Percentiles rank a stretch among this genome's conserved stretches.
phyloP scores from a whole-genome alignment of 352 stramenopile genomes.

The Plasmopara halstedii region DNA sequence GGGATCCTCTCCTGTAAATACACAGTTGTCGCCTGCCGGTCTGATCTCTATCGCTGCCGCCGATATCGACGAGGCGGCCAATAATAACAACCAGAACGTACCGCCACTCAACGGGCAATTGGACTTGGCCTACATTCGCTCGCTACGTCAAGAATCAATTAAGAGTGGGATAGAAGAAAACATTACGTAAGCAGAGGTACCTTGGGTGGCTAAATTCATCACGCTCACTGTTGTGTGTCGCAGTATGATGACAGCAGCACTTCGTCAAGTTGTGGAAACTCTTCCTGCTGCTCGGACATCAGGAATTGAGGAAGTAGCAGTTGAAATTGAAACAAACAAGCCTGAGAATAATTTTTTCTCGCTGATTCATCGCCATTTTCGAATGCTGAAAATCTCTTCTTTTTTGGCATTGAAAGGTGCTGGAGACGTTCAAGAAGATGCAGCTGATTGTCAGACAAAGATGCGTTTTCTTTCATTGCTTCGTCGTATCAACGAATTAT shows the following conservation, averaged over 20 bases:
- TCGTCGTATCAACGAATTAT: slow-evolving; percentile 75
- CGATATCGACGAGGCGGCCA: slow-evolving; percentile 67
- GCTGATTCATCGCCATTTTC: slow-evolving; percentile 23
- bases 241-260: slow-evolving; percentile 21
- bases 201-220: neutral
- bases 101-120: slow-evolving; percentile 37
- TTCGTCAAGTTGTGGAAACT: slow-evolving; percentile 21
- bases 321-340: slow-evolving; percentile 11
- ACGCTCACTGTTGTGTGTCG: neutral
- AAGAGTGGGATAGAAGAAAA: neutral
- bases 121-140: slow-evolving; percentile 56
- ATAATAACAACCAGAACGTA: slow-evolving; percentile 21
- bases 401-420: slow-evolving; percentile 1
- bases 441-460: slow-evolving; percentile 40
- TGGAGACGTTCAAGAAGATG: slow-evolving; percentile 10
- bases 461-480: slow-evolving; percentile 68
- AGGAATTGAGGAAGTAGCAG: neutral
- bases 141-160: slow-evolving; percentile 31
- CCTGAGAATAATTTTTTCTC: slow-evolving; percentile 25
- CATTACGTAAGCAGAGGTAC: slow-evolving; percentile 5
- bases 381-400: slow-evolving; percentile 20
- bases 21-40: slow-evolving; percentile 61
- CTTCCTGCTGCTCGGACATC: slow-evolving; percentile 5
- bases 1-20: slow-evolving; percentile 29
- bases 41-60: slow-evolving; percentile 80